Conservation (phyloP, 768 basidiomycete species). For the Russula griseocarnosa region DNA sequence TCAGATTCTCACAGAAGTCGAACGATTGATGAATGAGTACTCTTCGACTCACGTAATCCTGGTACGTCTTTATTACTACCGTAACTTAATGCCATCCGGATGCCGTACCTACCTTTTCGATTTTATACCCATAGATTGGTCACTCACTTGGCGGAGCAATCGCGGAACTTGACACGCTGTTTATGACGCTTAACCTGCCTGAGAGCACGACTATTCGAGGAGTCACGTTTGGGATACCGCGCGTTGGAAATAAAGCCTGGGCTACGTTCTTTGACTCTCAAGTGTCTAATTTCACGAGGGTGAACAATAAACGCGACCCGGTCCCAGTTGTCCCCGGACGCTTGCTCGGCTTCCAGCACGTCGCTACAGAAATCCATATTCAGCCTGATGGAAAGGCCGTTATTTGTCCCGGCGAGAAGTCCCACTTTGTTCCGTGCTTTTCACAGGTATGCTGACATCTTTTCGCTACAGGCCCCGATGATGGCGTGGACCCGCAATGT, state of each 20-base stretch:
- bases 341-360: conserved; percentile 22
- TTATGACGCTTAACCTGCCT: conserved; percentile 28
- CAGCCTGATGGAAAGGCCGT: conserved; percentile 8
- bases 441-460: background rate
- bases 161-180: conserved; percentile 25
- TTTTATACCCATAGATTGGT: background rate
- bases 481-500: conserved; percentile 51
- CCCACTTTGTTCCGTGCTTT: background rate
- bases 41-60: conserved; percentile 19
- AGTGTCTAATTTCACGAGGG: conserved; percentile 22
- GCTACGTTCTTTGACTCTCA: conserved; percentile 24
- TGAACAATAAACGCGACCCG: conserved; percentile 25
- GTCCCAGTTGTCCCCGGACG: conserved; percentile 25
- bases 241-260: conserved; percentile 22
- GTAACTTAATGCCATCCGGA: background rate
- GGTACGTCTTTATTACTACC: conserved; percentile 9
- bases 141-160: conserved; percentile 27
- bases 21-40: conserved; percentile 16
- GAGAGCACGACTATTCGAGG: conserved; percentile 19
- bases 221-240: conserved; percentile 28
- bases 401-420: conserved; percentile 15
- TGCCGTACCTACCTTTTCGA: background rate
- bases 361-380: conserved; percentile 24
- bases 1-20: conserved; percentile 25
- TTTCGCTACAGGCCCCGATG: conserved; percentile 40